These are phyloP conservation scores for Wickerhamomyces rabaulensis DNA, from an alignment of 805 yeast genomes.

Conservation along the genomic window DNA sequence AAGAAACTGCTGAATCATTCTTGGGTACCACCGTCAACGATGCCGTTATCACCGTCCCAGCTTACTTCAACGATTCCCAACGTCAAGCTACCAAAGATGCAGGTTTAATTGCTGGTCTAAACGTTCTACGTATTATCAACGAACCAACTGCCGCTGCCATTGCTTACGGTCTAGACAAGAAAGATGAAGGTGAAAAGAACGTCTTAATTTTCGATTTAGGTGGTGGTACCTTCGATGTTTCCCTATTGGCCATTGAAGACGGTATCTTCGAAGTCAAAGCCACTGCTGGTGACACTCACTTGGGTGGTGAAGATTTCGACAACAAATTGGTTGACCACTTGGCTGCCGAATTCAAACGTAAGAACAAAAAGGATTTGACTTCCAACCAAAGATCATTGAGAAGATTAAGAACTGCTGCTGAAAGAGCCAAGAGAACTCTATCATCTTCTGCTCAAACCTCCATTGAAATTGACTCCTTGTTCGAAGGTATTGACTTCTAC, in stretches of 20 bases:
- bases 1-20: slow-evolving; percentile 32
- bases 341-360: slow-evolving; percentile 92
- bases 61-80: slow-evolving; percentile 16
- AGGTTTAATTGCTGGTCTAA: slow-evolving; percentile 15
- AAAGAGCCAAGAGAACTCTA: slow-evolving; percentile 97
- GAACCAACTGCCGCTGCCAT: slow-evolving; percentile 79
- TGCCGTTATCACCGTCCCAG: slow-evolving; percentile 15
- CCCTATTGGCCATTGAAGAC: slow-evolving; percentile 84
- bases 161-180: slow-evolving; percentile 88
- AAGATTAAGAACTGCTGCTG: slow-evolving; percentile 97
- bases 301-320: slow-evolving; percentile 77
- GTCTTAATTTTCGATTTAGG: slow-evolving; percentile 90
- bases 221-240: slow-evolving; percentile 98
- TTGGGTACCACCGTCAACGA: slow-evolving; percentile 14
- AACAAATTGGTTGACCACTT: slow-evolving; percentile 91
- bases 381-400: slow-evolving; percentile 93
- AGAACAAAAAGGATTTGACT: slow-evolving; percentile 89
- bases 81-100: slow-evolving; percentile 18
- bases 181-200: slow-evolving; percentile 73
- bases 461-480: slow-evolving; percentile 90
- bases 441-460: slow-evolving; percentile 95
- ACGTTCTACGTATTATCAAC: slow-evolving; percentile 14
- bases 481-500: slow-evolving; percentile 94
- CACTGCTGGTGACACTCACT: slow-evolving; percentile 41
- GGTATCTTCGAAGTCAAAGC: slow-evolving; percentile 97